These are phyloP conservation scores for Talaromyces islandicus DNA, from an alignment of 2,329 filamentous ascomycete species.

Conservation along the genomic window DNA sequence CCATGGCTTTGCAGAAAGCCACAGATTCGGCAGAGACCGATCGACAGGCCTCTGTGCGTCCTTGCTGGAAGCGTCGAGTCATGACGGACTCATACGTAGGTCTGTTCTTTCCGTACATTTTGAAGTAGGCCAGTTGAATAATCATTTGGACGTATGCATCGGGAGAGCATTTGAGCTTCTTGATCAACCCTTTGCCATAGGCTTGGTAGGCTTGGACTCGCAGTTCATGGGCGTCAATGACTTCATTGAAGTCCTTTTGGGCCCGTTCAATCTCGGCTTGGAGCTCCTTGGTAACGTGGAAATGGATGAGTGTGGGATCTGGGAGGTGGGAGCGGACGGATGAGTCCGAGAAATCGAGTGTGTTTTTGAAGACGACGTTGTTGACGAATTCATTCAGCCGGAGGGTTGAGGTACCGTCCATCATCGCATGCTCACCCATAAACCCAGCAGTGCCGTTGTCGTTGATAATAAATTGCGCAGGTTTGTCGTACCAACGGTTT, in stretches of 20 bases:
- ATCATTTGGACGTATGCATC: conserved; percentile 98
- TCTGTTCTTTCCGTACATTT: conserved; percentile 97
- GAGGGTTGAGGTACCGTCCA: conserved; percentile 97
- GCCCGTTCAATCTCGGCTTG: conserved; percentile 67
- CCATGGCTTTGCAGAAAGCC: conserved; percentile 74
- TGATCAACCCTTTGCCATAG: conserved; percentile 97
- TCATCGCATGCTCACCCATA: conserved; percentile 99
- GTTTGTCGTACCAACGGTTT: conserved; percentile 98
- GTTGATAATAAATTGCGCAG: conserved; percentile 94
- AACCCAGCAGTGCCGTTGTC: conserved; percentile 97
- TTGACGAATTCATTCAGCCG: conserved; percentile 92
- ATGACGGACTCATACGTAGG: conserved; percentile 97
- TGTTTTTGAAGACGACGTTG: conserved; percentile 86
- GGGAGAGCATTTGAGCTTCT: conserved; percentile 97
- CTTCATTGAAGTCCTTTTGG: conserved; percentile 76
- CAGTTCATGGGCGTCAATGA: conserved; percentile 81
- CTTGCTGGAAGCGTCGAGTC: conserved; percentile 90
- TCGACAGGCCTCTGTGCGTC: conserved; percentile 92
- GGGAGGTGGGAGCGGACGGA: conserved; percentile 74
- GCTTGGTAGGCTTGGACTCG: conserved; percentile 92
- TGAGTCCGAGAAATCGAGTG: conserved; percentile 79
- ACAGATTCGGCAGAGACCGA: conserved; percentile 85
- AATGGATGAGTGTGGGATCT: conserved; percentile 71
- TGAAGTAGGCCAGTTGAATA: conserved; percentile 96
- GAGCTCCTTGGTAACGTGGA: conserved; percentile 51